Evolutionary conservation across 2,329 filamentous ascomycete species (phyloP).

Genomic region (Phialemonium atrogriseum): DNA sequence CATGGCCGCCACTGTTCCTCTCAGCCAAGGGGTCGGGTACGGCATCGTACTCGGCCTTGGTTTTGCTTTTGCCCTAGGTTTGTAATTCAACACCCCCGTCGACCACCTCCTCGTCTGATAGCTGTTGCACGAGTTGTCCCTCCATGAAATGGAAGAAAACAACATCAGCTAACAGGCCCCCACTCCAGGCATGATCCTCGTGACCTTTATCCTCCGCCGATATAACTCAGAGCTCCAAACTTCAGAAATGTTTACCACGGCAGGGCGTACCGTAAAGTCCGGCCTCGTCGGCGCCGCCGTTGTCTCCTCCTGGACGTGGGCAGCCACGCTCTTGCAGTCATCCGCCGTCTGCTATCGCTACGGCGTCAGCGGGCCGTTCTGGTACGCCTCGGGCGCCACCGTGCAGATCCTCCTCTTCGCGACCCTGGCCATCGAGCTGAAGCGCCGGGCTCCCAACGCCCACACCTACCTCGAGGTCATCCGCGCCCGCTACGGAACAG

Average conservation of each 20-base stretch:
- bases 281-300: conserved; percentile 82
- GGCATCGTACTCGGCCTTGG: conserved; percentile 70
- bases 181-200: conserved; percentile 27
- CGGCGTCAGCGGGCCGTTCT: conserved; percentile 53
- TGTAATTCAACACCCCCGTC: too few species aligned
- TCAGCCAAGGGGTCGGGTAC: conserved; percentile 62
- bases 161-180: too few species aligned
- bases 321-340: conserved; percentile 71
- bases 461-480: conserved; percentile 82
- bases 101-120: too few species aligned
- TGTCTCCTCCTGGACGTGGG: conserved; percentile 93
- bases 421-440: conserved; percentile 82
- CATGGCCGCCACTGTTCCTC: conserved; percentile 22
- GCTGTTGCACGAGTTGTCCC: too few species aligned
- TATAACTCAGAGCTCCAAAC: conserved; percentile 66
- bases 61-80: conserved; percentile 61
- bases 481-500: conserved; percentile 64
- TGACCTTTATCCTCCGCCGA: conserved; percentile 25
- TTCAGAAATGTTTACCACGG: conserved; percentile 87
- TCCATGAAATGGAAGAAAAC: too few species aligned
- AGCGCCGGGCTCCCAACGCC: conserved; percentile 78
- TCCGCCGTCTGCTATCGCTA: conserved; percentile 78
- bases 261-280: conserved; percentile 80
- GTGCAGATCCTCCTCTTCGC: conserved; percentile 87
- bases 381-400: conserved; percentile 63